These are phyloP conservation scores for Chlamydomonas schloesseri DNA, from an alignment of 139 green algal genomes.

Conservation along the genomic window DNA sequence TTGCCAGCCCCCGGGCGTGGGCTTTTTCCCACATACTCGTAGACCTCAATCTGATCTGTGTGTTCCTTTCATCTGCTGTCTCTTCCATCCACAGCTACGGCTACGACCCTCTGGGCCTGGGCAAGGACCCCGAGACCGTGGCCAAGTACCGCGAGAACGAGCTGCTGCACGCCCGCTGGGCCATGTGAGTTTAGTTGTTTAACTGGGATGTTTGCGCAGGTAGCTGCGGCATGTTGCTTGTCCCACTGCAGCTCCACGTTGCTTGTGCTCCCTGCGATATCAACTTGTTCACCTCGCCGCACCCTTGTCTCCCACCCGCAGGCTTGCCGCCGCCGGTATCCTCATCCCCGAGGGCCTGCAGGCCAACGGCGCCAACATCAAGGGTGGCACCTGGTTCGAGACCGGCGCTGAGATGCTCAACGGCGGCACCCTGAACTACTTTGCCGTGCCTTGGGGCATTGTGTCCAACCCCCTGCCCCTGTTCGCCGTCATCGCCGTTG, in stretches of 20 bases:
- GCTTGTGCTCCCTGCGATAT: too few species aligned
- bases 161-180: conserved; percentile 96
- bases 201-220: too few species aligned
- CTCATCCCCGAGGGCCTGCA: conserved; percentile 96
- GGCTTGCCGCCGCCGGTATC: conserved; percentile 91
- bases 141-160: conserved; percentile 94
- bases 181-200: conserved; percentile 88
- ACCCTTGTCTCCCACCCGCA: too few species aligned
- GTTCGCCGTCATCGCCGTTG: conserved; percentile 78
- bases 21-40: too few species aligned
- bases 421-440: conserved; percentile 95
- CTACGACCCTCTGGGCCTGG: conserved; percentile 95
- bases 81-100: conserved; percentile 78
- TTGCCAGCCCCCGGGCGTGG: too few species aligned
- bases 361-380: conserved; percentile 90
- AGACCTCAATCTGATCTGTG: not conserved
- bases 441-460: conserved; percentile 91
- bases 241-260: too few species aligned
- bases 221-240: too few species aligned
- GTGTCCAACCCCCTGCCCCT: conserved; percentile 93
- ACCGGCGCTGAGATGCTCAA: conserved; percentile 94
- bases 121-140: conserved; percentile 86
- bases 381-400: conserved; percentile 94
- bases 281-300: too few species aligned
- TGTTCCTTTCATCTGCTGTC: not conserved